Evolutionary conservation across 345 rosid species (phyloP).

Genomic region (Sapria himalayana): DNA sequence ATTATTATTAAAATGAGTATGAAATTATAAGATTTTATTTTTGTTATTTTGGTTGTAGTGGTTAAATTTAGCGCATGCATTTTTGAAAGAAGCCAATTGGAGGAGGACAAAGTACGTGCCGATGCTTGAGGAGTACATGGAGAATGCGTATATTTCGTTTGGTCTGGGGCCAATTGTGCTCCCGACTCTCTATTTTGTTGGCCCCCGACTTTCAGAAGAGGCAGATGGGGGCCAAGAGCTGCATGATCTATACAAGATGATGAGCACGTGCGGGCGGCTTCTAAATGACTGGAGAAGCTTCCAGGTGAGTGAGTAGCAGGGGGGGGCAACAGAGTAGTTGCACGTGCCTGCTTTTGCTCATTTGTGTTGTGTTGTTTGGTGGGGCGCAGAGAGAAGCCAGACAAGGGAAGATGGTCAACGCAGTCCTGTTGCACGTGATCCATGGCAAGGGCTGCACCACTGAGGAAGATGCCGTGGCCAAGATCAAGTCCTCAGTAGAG

Average conservation of each 20-base stretch:
- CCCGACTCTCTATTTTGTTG: slow-evolving; percentile 51
- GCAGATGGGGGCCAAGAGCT: slow-evolving; percentile 19
- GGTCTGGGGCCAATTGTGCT: slow-evolving; percentile 81
- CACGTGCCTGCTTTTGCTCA: neutral
- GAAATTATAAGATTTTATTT: too few relatives aligned
- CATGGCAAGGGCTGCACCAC: slow-evolving; percentile 10
- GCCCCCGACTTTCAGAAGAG: slow-evolving; percentile 40
- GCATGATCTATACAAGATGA: slow-evolving; percentile 21
- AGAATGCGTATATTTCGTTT: slow-evolving; percentile 38
- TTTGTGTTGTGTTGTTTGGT: slow-evolving; percentile 6
- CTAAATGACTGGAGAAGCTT: slow-evolving; percentile 57
- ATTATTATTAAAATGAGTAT: too few relatives aligned
- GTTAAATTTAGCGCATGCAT: slow-evolving; percentile 53
- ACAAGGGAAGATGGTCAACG: slow-evolving; percentile 63
- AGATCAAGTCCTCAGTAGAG: slow-evolving; percentile 14
- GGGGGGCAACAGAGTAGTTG: neutral
- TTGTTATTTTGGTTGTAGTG: slow-evolving; percentile 43
- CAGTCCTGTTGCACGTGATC: slow-evolving; percentile 33
- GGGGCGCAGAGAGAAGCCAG: slow-evolving; percentile 39
- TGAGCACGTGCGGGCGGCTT: slow-evolving; percentile 75
- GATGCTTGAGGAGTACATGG: slow-evolving; percentile 46
- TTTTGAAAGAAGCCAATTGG: slow-evolving; percentile 49
- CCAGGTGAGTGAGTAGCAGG: slow-evolving; percentile 18
- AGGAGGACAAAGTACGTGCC: slow-evolving; percentile 28
- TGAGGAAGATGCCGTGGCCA: slow-evolving; percentile 20